Conservation (phyloP, 208 protist species). For the Naegleria lovaniensis region DNA sequence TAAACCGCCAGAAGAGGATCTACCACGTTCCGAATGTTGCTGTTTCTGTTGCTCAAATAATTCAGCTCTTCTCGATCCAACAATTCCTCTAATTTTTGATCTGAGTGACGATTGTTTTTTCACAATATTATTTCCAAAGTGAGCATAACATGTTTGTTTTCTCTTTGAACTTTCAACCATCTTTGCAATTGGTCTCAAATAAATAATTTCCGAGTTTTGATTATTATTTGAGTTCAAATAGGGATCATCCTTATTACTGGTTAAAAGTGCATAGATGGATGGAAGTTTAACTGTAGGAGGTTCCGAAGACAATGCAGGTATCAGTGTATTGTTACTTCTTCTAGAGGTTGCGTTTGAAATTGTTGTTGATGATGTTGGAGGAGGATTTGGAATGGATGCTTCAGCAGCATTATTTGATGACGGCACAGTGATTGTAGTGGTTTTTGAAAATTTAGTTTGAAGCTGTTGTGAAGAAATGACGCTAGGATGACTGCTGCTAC, state of each 20-base stretch:
- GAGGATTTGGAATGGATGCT: no score
- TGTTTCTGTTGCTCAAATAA: background rate
- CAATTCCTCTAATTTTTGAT: slow-evolving; percentile 3
- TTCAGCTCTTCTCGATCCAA: background rate
- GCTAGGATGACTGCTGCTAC: no score
- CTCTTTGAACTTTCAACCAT: background rate
- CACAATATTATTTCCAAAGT: background rate
- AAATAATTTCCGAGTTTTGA: background rate
- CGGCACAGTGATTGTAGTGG: no score
- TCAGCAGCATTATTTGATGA: no score
- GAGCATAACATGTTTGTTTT: background rate
- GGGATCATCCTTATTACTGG: background rate
- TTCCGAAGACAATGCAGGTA: background rate
- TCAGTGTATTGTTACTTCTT: no score
- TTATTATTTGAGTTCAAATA: background rate
- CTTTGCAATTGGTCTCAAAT: background rate
- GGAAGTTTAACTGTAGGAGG: background rate
- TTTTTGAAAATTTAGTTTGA: no score
- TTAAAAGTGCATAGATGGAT: background rate
- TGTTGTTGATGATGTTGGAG: no score
- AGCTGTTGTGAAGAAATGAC: no score
- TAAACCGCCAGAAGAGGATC: no score
- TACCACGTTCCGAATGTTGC: no score
- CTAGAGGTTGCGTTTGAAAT: no score
- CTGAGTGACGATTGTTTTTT: background rate